Conservation (phyloP, 768 basidiomycete genomes). For the Suillus tomentosus region DNA sequence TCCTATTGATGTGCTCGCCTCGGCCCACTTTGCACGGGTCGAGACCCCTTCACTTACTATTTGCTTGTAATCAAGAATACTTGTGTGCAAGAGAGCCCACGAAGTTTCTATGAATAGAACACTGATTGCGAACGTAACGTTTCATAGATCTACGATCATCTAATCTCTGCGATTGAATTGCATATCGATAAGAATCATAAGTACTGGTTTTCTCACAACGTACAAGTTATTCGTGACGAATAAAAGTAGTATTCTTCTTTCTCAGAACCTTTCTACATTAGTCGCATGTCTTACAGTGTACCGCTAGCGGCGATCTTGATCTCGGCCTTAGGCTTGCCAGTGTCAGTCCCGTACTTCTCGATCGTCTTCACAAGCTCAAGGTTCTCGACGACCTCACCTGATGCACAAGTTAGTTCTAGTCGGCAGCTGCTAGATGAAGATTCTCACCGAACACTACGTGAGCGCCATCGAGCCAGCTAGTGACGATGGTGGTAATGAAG, state of each 20-base stretch:
- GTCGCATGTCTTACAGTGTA: conserved; percentile 27
- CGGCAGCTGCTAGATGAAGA: background rate
- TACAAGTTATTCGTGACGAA: conserved; percentile 12
- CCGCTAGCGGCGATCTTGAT: conserved; percentile 60
- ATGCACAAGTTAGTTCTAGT: background rate
- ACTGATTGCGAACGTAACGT: background rate
- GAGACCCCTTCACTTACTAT: too few relatives aligned
- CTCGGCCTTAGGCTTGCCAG: conserved; percentile 42
- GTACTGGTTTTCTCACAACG: conserved; percentile 3
- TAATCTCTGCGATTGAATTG: background rate
- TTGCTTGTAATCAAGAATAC: too few relatives aligned
- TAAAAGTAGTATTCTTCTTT: conserved; percentile 8
- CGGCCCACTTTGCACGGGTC: too few relatives aligned
- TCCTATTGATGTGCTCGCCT: too few relatives aligned
- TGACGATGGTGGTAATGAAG: conserved; percentile 85
- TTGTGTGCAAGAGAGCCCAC: too few relatives aligned
- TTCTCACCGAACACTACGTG: conserved; percentile 83
- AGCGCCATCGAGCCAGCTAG: conserved; percentile 78
- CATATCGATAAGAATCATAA: background rate
- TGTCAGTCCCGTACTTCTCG: conserved; percentile 40
- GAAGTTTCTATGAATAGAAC: too few relatives aligned
- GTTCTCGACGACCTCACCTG: conserved; percentile 69
- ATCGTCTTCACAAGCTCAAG: conserved; percentile 53
- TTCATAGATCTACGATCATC: background rate
- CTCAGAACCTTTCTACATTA: background rate